Percentiles rank a stretch among this genome's conserved stretches.
phyloP scores from a whole-genome alignment of 495 filamentous ascomycete genomes.

The Amniculicola lignicola region DNA sequence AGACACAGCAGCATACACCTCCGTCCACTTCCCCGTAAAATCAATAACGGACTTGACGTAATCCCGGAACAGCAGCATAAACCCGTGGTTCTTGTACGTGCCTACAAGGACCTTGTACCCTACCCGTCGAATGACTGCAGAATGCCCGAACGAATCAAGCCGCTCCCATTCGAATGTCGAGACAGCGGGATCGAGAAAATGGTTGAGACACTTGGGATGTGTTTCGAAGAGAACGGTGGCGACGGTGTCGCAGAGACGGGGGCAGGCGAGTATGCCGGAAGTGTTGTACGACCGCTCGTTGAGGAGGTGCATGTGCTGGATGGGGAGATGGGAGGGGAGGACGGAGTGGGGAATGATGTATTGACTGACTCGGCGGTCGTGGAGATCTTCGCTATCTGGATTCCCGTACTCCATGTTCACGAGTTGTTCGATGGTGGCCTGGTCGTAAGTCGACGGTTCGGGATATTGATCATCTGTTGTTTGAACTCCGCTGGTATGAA shows the following conservation, averaged over 20 bases:
- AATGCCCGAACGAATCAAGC: background rate
- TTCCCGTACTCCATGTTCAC: background rate
- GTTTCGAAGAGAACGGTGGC: constrained; percentile 4
- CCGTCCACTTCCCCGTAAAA: constrained; percentile 7
- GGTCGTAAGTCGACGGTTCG: background rate
- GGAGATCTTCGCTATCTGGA: background rate
- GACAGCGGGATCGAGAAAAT: constrained; percentile 3
- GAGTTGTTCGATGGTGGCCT: background rate
- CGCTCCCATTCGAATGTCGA: constrained; percentile 9
- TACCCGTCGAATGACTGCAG: constrained; percentile 4
- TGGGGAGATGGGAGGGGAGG: background rate
- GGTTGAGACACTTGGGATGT: background rate
- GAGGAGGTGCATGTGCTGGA: constrained; percentile 15
- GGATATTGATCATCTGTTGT: background rate
- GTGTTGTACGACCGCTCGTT: background rate
- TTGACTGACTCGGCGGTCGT: background rate
- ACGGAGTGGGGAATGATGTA: background rate
- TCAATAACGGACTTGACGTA: constrained; percentile 1
- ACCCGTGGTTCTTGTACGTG: constrained; percentile 1
- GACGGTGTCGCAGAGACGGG: constrained; percentile 15
- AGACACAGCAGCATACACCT: background rate
- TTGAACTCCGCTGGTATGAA: too few relatives aligned
- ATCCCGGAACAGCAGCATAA: background rate
- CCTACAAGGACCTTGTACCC: constrained; percentile 6
- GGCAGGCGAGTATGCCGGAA: background rate